Evolutionary conservation across 768 basidiomycete genomes (phyloP).

Genomic region (Sarcomyxa edulis): DNA sequence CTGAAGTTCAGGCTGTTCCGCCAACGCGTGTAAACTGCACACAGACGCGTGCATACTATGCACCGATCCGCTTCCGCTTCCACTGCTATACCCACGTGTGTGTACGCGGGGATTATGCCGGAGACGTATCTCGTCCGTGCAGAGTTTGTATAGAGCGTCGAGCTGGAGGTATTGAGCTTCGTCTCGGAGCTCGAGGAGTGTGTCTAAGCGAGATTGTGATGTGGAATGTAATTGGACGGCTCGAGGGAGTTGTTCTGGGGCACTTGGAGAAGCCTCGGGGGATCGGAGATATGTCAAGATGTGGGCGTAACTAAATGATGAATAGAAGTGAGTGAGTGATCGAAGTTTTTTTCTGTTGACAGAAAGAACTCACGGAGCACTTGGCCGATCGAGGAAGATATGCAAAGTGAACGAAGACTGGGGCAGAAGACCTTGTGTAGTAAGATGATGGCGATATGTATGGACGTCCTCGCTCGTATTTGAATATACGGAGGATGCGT

Average conservation of each 20-base stretch:
- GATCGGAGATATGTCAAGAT: constrained; percentile 71
- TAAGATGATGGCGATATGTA: constrained; percentile 58
- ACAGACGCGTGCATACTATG: constrained; percentile 52
- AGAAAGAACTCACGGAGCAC: constrained; percentile 60
- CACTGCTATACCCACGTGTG: constrained; percentile 28
- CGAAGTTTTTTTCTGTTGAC: no score
- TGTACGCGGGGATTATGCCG: constrained; percentile 38
- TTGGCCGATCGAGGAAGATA: constrained; percentile 76
- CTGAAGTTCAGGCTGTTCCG: constrained; percentile 45
- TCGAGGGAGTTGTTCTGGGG: constrained; percentile 53
- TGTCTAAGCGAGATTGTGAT: constrained; percentile 49
- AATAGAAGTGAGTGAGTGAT: constrained; percentile 4
- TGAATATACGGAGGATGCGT: constrained; percentile 53
- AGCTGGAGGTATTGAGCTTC: constrained; percentile 77
- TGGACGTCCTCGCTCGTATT: constrained; percentile 46
- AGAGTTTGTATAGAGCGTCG: constrained; percentile 57
- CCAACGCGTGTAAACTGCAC: constrained; percentile 55
- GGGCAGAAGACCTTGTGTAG: constrained; percentile 50
- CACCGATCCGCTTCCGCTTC: constrained; percentile 19
- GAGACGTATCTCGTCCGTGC: constrained; percentile 58
- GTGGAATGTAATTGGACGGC: constrained; percentile 44
- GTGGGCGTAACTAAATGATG: constrained; percentile 53
- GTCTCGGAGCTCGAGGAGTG: constrained; percentile 70
- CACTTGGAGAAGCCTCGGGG: constrained; percentile 35
- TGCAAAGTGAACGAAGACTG: constrained; percentile 48